These are phyloP conservation scores for Pseudonitzschia multiseries DNA, from an alignment of 108 stramenopile genomes.

Conservation along the genomic window DNA sequence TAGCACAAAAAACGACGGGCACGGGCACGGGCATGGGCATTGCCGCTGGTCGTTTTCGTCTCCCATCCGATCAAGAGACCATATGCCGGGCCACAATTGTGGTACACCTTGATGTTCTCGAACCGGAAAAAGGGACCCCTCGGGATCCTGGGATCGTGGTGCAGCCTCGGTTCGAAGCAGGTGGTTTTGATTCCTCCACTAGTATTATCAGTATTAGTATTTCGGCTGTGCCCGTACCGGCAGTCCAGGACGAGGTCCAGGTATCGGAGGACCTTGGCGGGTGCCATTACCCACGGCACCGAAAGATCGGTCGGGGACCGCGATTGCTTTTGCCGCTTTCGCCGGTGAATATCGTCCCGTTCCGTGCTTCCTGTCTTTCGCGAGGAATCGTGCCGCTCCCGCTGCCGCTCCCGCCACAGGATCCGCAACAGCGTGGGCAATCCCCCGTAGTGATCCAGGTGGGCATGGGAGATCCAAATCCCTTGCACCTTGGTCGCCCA, in stretches of 20 bases:
- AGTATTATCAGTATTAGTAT: no score
- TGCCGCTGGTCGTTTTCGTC: no score
- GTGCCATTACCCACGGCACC: conserved; percentile 30
- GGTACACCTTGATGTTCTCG: conserved; percentile 63
- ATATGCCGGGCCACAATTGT: conserved; percentile 63
- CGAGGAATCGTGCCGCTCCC: conserved; percentile 13
- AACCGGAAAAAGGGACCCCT: conserved; percentile 49
- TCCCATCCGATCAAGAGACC: conserved; percentile 55
- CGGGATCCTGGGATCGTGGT: conserved; percentile 23
- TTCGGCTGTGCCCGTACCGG: conserved; percentile 9
- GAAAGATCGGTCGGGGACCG: neutral
- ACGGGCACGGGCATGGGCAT: no score
- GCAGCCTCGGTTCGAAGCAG: conserved; percentile 20
- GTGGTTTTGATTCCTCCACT: no score
- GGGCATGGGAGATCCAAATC: conserved; percentile 86
- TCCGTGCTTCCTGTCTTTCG: conserved; percentile 17
- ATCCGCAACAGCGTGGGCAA: conserved; percentile 47
- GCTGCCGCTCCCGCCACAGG: conserved; percentile 8
- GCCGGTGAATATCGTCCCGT: conserved; percentile 4
- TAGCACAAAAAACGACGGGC: conserved; percentile 67
- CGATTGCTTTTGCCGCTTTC: neutral
- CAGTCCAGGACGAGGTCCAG: conserved; percentile 34
- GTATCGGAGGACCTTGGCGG: conserved; percentile 39
- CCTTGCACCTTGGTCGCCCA: conserved; percentile 43
- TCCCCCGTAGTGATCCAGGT: conserved; percentile 83